A percentile compares a stretch with the other conserved stretches of the same genome.
These are phyloP conservation scores for Musa acuminata DNA, from an alignment of 176 grass and related monocot species.

Conservation along the genomic window DNA sequence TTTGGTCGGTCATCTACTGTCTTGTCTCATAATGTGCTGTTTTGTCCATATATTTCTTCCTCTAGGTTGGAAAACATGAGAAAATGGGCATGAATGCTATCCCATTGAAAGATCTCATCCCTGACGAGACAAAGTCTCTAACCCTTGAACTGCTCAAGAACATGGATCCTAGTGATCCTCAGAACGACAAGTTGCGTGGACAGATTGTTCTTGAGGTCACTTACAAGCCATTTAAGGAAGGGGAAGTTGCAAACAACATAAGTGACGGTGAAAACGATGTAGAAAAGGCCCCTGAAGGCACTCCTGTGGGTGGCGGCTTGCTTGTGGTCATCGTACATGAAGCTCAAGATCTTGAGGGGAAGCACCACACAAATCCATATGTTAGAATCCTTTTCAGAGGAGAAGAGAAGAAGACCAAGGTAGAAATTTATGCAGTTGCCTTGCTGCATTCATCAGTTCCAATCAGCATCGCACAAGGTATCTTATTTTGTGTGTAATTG, in stretches of 20 bases:
- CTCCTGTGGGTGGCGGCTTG: constrained; percentile 66
- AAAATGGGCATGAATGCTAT: constrained; percentile 59
- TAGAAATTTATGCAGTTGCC: not conserved
- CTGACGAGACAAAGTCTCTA: constrained; percentile 55
- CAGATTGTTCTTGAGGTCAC: constrained; percentile 50
- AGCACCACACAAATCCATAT: constrained; percentile 83
- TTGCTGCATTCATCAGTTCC: too few species aligned
- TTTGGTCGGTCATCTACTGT: not conserved
- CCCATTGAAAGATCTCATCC: constrained; percentile 51
- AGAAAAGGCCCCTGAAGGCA: constrained; percentile 70
- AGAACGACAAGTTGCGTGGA: constrained; percentile 62
- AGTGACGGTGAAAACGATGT: constrained; percentile 45
- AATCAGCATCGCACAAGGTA: too few species aligned
- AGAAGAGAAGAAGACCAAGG: constrained; percentile 77
- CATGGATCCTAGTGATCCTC: constrained; percentile 58
- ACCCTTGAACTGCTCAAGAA: constrained; percentile 65
- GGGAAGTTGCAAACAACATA: constrained; percentile 38
- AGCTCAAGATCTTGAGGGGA: constrained; percentile 80
- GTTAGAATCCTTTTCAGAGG: constrained; percentile 55
- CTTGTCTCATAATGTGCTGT: constrained; percentile 1
- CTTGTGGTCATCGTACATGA: constrained; percentile 61
- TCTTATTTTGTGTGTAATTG: too few species aligned
- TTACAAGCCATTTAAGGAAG: constrained; percentile 68
- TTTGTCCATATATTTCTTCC: not conserved
- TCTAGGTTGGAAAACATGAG: constrained; percentile 74